Evolutionary conservation across 768 basidiomycete species (phyloP).

Genomic region (Boletellus ananiceps): DNA sequence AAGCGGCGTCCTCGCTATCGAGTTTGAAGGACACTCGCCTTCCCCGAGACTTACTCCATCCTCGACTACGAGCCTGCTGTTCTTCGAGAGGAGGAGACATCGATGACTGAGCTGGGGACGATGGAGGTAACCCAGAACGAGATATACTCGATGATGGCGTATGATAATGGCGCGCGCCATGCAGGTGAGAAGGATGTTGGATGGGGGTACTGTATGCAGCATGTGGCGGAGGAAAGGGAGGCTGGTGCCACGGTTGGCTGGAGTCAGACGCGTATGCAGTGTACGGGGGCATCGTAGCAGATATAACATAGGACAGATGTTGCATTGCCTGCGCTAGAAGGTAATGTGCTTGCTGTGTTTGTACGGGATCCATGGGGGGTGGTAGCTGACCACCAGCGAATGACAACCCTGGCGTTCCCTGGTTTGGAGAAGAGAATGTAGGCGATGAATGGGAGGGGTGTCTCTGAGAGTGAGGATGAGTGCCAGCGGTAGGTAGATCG

Average conservation of each 20-base stretch:
- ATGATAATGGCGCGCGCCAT: constrained; percentile 17
- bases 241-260: constrained; percentile 20
- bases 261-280: constrained; percentile 14
- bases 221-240: constrained; percentile 4
- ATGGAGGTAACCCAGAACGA: constrained; percentile 46
- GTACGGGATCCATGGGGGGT: constrained; percentile 24
- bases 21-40: constrained; percentile 55
- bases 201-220: constrained; percentile 5
- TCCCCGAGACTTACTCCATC: constrained; percentile 50
- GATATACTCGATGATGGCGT: constrained; percentile 42
- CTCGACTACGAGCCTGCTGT: constrained; percentile 35
- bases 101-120: constrained; percentile 41
- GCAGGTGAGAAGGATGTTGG: constrained; percentile 14
- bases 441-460: constrained; percentile 15
- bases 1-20: constrained; percentile 22
- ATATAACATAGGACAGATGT: constrained; percentile 37
- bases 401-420: constrained; percentile 14
- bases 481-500: constrained; percentile 18
- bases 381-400: constrained; percentile 28
- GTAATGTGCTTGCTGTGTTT: constrained; percentile 36
- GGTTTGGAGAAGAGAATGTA: constrained; percentile 15
- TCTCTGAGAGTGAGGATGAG: constrained; percentile 19
- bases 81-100: constrained; percentile 35
- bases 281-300: constrained; percentile 27
- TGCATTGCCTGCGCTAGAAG: constrained; percentile 39